These are phyloP conservation scores for Colletotrichum australisinense DNA, from an alignment of 2,329 filamentous ascomycete genomes.

Conservation along the genomic window DNA sequence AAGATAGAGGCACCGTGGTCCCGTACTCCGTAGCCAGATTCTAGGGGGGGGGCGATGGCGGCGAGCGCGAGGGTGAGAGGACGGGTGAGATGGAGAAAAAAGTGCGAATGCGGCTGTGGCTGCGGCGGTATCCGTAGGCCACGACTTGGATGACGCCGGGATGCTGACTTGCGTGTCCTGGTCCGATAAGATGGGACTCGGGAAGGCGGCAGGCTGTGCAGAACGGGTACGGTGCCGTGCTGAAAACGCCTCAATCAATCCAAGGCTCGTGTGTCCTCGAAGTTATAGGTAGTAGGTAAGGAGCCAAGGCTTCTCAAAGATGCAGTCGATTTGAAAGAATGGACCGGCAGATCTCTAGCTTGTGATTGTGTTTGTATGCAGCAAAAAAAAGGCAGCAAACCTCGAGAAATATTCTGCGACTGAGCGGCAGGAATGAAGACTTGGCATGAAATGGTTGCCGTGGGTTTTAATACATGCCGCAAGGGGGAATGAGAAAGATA, in stretches of 20 bases:
- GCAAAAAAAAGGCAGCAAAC: neutral
- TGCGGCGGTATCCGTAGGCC: constrained; percentile 16
- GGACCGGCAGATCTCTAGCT: neutral
- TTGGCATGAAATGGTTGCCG: constrained; percentile 8
- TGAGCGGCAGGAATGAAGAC: neutral
- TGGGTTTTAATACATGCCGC: constrained; percentile 5
- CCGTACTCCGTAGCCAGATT: no score
- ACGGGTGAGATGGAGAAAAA: neutral
- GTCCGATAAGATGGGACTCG: neutral
- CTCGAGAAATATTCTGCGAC: neutral
- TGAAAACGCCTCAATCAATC: no score
- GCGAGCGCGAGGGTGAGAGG: neutral
- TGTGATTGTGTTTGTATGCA: neutral
- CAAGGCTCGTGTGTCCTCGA: no score
- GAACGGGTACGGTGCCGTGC: neutral
- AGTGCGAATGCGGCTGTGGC: constrained; percentile 2
- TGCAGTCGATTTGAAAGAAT: neutral
- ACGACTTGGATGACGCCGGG: constrained; percentile 17
- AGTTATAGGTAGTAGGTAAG: no score
- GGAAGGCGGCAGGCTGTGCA: constrained; percentile 4
- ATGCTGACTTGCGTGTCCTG: constrained; percentile 8
- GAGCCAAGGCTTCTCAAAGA: neutral
- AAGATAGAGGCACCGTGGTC: neutral
- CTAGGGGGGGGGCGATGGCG: neutral
- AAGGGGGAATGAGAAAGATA: neutral